These are phyloP conservation scores for Phytomonas serpens DNA, from an alignment of 208 protist species.

Conservation along the genomic window DNA sequence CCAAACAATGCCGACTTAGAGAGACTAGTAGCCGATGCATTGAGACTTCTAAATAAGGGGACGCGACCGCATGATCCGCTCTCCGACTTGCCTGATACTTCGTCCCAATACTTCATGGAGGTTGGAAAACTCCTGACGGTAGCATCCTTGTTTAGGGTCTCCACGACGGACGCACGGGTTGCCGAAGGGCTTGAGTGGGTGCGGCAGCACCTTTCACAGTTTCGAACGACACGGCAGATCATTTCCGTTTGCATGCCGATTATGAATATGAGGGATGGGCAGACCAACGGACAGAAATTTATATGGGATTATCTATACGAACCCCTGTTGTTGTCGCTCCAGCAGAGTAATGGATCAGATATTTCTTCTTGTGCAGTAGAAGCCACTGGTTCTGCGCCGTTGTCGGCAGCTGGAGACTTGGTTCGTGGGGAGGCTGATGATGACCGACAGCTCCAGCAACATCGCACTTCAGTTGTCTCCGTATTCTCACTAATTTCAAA, in stretches of 20 bases:
- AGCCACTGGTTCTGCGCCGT: not conserved
- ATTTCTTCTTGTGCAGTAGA: slow-evolving; percentile 7
- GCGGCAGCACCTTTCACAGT: slow-evolving; percentile 15
- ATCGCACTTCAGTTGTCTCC: slow-evolving; percentile 38
- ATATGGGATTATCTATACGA: slow-evolving; percentile 36
- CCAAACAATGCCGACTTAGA: not conserved
- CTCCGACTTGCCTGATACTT: slow-evolving; percentile 42
- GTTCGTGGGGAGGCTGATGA: not conserved
- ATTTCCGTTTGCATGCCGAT: slow-evolving; percentile 75
- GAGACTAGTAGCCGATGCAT: slow-evolving; percentile 21
- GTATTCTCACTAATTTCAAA: slow-evolving; percentile 52
- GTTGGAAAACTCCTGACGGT: slow-evolving; percentile 65
- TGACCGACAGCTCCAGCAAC: slow-evolving; percentile 22
- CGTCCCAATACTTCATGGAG: slow-evolving; percentile 42
- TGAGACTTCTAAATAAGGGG: slow-evolving; percentile 47
- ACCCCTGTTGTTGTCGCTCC: slow-evolving; percentile 31
- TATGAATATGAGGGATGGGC: slow-evolving; percentile 52
- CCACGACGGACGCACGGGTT: slow-evolving; percentile 46
- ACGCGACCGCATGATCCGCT: slow-evolving; percentile 36
- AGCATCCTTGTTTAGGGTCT: slow-evolving; percentile 53
- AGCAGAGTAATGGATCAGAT: slow-evolving; percentile 5
- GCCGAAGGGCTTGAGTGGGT: slow-evolving; percentile 58
- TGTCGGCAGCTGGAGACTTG: not conserved
- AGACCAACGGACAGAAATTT: slow-evolving; percentile 32
- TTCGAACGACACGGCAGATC: slow-evolving; percentile 52